Evolutionary conservation across 352 stramenopile species (phyloP).

Genomic region (Phytophthora hybrid): DNA sequence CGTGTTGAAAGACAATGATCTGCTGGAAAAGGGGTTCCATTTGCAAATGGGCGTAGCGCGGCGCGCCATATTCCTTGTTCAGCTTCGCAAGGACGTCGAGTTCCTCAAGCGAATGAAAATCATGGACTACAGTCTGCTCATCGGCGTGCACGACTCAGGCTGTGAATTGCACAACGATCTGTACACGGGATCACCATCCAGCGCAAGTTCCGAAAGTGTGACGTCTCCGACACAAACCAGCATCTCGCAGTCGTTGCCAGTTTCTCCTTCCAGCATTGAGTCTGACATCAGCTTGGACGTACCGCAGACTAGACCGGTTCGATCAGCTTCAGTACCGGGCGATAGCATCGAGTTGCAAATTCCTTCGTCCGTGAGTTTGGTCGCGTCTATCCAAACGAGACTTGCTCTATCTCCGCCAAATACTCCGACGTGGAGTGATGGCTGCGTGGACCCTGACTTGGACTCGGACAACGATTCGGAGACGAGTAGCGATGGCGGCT

Average conservation of each 20-base stretch:
- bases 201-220: constrained; percentile 14
- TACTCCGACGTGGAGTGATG: constrained; percentile 35
- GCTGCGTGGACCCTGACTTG: constrained; percentile 19
- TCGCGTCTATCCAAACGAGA: constrained; percentile 16
- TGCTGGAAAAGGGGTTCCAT: constrained; percentile 87
- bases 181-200: constrained; percentile 44
- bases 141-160: constrained; percentile 91
- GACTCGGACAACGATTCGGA: constrained; percentile 55
- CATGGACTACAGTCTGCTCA: constrained; percentile 95
- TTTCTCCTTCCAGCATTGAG: constrained; percentile 39
- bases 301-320: constrained; percentile 13
- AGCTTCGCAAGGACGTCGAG: constrained; percentile 90
- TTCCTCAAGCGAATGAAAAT: constrained; percentile 95
- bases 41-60: constrained; percentile 86
- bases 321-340: constrained; percentile 27
- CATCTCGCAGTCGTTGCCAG: constrained; percentile 50
- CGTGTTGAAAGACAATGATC: constrained; percentile 93
- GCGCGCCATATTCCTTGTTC: constrained; percentile 81
- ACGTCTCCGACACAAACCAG: constrained; percentile 11
- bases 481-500: constrained; percentile 51
- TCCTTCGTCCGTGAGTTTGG: constrained; percentile 5
- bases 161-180: constrained; percentile 63
- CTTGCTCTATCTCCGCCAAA: constrained; percentile 37
- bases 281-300: constrained; percentile 1
- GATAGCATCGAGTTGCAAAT: constrained; percentile 17